These are phyloP conservation scores for Ogataea pini DNA, from an alignment of 805 yeast species.

Conservation along the genomic window DNA sequence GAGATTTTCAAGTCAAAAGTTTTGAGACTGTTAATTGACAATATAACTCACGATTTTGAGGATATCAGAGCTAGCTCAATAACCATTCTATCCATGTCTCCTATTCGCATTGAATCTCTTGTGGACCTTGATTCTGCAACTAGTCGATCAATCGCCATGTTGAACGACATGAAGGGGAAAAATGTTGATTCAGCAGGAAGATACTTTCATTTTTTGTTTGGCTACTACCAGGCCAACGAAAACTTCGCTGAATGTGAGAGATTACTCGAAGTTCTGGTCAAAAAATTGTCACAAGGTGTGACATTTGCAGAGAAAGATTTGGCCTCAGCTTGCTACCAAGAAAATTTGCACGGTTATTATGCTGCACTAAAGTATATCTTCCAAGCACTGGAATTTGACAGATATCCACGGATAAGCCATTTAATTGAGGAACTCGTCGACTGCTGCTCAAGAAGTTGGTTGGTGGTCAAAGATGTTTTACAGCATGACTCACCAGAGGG, in stretches of 20 bases:
- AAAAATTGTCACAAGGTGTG: slow-evolving; percentile 37
- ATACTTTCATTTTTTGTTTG: slow-evolving; percentile 52
- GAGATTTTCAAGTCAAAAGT: slow-evolving; percentile 41
- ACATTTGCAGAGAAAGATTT: slow-evolving; percentile 38
- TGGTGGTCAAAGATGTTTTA: slow-evolving; percentile 46
- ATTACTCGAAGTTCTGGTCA: slow-evolving; percentile 37
- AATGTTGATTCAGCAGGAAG: slow-evolving; percentile 81
- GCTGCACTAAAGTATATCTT: slow-evolving; percentile 51
- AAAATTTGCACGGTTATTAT: slow-evolving; percentile 70
- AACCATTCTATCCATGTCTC: slow-evolving; percentile 46
- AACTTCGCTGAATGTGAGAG: slow-evolving; percentile 19
- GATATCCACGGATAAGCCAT: slow-evolving; percentile 5
- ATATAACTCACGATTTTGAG: slow-evolving; percentile 69
- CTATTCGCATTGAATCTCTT: slow-evolving; percentile 32
- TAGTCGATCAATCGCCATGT: slow-evolving; percentile 28
- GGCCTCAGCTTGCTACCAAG: slow-evolving; percentile 44
- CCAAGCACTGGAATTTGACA: slow-evolving; percentile 22
- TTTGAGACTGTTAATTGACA: slow-evolving; percentile 56
- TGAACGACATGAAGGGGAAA: slow-evolving; percentile 52
- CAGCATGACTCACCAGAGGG: slow-evolving; percentile 76
- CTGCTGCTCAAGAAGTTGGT: slow-evolving; percentile 41
- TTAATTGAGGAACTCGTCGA: slow-evolving; percentile 14
- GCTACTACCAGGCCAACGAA: slow-evolving; percentile 32
- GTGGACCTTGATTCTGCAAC: slow-evolving; percentile 25
- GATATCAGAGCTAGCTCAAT: slow-evolving; percentile 65